Evolutionary conservation across 805 yeast genomes (phyloP).

Genomic region (Ogataea pini): DNA sequence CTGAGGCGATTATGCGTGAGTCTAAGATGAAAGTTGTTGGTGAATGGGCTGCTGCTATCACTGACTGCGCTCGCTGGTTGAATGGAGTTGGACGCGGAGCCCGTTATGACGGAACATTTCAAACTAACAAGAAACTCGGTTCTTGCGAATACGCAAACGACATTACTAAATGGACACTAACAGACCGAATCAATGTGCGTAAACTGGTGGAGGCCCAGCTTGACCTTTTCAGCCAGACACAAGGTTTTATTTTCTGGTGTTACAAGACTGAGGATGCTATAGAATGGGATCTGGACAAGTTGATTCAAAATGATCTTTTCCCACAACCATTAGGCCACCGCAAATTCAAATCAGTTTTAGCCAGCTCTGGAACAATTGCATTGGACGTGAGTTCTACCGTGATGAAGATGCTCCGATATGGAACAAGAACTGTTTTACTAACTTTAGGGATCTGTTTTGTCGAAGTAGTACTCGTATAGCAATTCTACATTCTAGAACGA

Average conservation of each 20-base stretch:
- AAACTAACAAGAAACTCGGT: constrained; percentile 42
- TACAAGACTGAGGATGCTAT: constrained; percentile 65
- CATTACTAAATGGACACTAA: constrained; percentile 42
- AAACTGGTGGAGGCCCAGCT: constrained; percentile 62
- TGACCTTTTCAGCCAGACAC: constrained; percentile 45
- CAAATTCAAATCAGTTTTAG: constrained; percentile 69
- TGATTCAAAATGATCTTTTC: constrained; percentile 52
- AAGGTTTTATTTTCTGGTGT: constrained; percentile 76
- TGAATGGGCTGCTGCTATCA: constrained; percentile 71
- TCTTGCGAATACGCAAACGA: constrained; percentile 44
- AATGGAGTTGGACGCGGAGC: constrained; percentile 72
- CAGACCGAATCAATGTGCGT: constrained; percentile 47
- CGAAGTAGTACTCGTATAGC: constrained; percentile 6
- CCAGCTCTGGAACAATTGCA: not conserved
- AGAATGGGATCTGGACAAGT: constrained; percentile 64
- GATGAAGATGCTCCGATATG: not conserved
- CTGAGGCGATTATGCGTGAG: constrained; percentile 40
- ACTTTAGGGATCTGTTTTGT: constrained; percentile 4
- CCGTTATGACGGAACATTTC: constrained; percentile 55
- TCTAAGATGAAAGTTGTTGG: constrained; percentile 58
- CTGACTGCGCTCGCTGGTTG: constrained; percentile 70
- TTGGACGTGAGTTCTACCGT: constrained; percentile 18
- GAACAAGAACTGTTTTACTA: constrained; percentile 12
- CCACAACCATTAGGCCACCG: constrained; percentile 69
- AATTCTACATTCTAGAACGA: not conserved